Evolutionary conservation across 176 grass and related monocot genomes (phyloP).

Genomic region (Oryza meyeriana): DNA sequence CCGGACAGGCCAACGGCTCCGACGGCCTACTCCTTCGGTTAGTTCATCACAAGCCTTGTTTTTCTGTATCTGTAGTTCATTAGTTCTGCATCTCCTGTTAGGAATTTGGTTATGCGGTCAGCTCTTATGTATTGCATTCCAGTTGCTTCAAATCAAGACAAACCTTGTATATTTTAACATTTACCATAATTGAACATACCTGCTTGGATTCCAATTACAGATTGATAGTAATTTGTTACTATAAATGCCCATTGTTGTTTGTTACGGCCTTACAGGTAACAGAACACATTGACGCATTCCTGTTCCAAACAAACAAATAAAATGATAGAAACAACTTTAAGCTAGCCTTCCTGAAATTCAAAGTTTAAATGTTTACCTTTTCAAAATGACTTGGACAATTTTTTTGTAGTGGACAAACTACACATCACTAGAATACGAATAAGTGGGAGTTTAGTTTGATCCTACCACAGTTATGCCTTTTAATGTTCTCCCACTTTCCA

Average conservation of each 20-base stretch:
- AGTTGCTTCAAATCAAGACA: background rate
- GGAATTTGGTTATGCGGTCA: background rate
- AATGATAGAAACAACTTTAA: background rate
- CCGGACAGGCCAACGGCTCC: constrained; percentile 73
- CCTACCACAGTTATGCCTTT: constrained; percentile 22
- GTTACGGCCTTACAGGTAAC: background rate
- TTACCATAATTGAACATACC: background rate
- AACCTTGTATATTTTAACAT: background rate
- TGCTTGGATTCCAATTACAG: background rate
- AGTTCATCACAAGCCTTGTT: constrained; percentile 8
- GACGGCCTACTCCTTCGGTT: constrained; percentile 83
- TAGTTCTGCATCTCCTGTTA: background rate
- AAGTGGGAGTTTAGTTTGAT: constrained; percentile 11
- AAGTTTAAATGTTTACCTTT: background rate
- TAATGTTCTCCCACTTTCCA: constrained; percentile 30
- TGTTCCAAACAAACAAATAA: background rate
- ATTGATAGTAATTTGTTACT: background rate
- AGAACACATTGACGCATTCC: background rate
- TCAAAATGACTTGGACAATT: background rate
- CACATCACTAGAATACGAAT: constrained; percentile 1
- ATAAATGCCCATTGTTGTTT: background rate
- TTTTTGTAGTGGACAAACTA: background rate
- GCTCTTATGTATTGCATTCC: background rate
- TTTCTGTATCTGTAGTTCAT: background rate
- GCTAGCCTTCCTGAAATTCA: background rate